These are phyloP conservation scores for Pythium monospermum DNA, from an alignment of 352 stramenopile species.

Conservation along the genomic window DNA sequence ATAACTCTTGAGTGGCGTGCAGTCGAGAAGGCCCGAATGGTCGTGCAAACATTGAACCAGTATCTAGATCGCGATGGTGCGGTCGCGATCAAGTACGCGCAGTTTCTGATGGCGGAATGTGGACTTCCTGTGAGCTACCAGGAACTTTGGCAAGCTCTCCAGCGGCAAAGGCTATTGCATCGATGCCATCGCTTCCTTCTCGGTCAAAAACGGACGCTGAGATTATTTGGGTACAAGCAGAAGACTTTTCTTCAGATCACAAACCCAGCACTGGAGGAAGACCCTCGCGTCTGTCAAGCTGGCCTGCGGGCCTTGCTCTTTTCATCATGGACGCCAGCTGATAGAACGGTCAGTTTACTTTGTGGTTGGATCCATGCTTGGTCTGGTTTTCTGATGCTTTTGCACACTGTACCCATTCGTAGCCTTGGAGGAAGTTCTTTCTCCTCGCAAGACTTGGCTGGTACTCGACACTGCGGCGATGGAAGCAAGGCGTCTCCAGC, in stretches of 20 bases:
- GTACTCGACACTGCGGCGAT: conserved; percentile 31
- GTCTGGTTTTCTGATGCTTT: too few species aligned
- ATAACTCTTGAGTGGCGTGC: conserved; percentile 37
- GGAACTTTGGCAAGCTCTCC: conserved; percentile 36
- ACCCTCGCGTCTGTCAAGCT: conserved; percentile 40
- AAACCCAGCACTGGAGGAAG: conserved; percentile 29
- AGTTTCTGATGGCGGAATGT: conserved; percentile 52
- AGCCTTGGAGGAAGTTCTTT: conserved; percentile 45
- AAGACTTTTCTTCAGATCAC: conserved; percentile 35
- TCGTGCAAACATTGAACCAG: conserved; percentile 35
- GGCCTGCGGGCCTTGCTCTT: conserved; percentile 41
- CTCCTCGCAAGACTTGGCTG: conserved; percentile 28
- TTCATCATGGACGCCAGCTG: conserved; percentile 35
- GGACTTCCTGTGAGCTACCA: conserved; percentile 23
- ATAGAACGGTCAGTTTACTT: conserved; percentile 28
- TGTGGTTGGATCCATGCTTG: too few species aligned
- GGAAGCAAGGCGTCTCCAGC: conserved; percentile 23
- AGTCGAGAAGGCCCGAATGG: conserved; percentile 4
- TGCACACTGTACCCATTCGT: too few species aligned
- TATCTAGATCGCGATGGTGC: conserved; percentile 38
- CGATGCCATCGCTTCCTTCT: conserved; percentile 40
- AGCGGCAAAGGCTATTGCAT: conserved; percentile 30
- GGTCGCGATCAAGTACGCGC: conserved; percentile 30
- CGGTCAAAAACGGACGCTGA: conserved; percentile 41
- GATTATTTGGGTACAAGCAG: conserved; percentile 66